Evolutionary conservation across 176 grass and related monocot genomes (phyloP), one percentile per base, ranked within the genome.

Genomic region (Musa schizocarpa): DNA sequence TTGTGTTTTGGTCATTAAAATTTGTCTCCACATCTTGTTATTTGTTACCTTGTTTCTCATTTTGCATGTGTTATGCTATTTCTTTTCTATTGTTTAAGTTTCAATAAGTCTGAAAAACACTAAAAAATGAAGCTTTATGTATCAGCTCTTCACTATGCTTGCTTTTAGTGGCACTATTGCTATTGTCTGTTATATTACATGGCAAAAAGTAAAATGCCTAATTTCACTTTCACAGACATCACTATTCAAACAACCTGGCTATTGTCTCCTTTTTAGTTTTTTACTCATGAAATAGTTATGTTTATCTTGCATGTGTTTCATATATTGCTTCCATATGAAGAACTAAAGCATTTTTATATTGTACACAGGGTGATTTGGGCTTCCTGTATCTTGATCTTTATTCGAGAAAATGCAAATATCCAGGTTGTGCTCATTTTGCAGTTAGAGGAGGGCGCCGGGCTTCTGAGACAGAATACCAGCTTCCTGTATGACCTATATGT

Each of bases 381-480:
- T 90, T 88, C 80, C 82, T 97, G 83, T 97, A 91, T 81, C 94
- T 97, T 81, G 94, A 97, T 75, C 86, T 97, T 54, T 97, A 93
- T 82, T 86, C 90, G 23, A 97, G 94, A 77, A 91, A 87, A 83
- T 90, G 83, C 22, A 97, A 97, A 83, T 93, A 85, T 83, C 90
- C 88, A 82, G 86, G 83, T 12, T 97, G 94, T 66, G 94, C 94
- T 74, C 94, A 97, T 86, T 97, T 97, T 85, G 88, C 94, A 73
- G 81, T 93, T 81, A 89, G 91, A 90, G 94, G 88, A n/a, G 90
- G 90, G 0, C 79, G 94, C n/a, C 77, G 71, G 76, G 71, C 91
- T 51, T 87, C 84, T 21, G 86, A 89, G 23, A 78, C 27, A 19
- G 77, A 82, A 52, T 93, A 91, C 70, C 94, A 97, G 72, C 82